Conservation (phyloP, 2,329 filamentous ascomycete species). For the Phialophora macrospora region DNA sequence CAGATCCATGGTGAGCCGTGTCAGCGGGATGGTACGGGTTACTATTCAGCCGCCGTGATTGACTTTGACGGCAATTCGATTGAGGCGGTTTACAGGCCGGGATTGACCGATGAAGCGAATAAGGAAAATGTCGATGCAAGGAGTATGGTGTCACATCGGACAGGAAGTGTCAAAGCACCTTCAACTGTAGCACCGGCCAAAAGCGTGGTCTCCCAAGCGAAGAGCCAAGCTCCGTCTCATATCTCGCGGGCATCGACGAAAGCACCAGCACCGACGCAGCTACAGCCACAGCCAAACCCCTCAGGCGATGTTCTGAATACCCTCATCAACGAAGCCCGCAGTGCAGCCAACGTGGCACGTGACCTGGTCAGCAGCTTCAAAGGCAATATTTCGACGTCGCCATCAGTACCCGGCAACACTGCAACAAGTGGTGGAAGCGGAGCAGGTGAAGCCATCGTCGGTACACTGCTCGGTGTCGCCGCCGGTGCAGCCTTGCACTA, state of each 20-base stretch:
- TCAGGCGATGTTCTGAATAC: constrained; percentile 44
- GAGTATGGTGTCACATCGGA: constrained; percentile 24
- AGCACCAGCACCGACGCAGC: constrained; percentile 6
- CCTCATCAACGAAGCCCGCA: constrained; percentile 49
- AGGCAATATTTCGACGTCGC: constrained; percentile 22
- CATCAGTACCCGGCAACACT: constrained; percentile 38
- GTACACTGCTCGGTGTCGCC: constrained; percentile 77
- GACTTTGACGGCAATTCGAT: constrained; percentile 86
- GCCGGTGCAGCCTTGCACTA: constrained; percentile 79
- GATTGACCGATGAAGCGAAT: constrained; percentile 63
- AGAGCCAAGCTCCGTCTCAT: constrained; percentile 4
- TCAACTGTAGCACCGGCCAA: constrained; percentile 23
- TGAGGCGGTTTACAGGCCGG: constrained; percentile 69
- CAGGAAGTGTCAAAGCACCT: constrained; percentile 24
- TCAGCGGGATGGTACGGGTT: constrained; percentile 58
- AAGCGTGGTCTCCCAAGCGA: constrained; percentile 22
- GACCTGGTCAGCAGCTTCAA: constrained; percentile 37
- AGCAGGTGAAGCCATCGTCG: constrained; percentile 69
- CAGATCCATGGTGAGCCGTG: constrained; percentile 63
- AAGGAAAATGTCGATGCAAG: constrained; percentile 45
- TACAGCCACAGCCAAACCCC: constrained; percentile 19
- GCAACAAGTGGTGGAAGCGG: constrained; percentile 40
- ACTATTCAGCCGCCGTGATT: constrained; percentile 68
- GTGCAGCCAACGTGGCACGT: constrained; percentile 38
- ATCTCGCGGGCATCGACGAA: constrained; percentile 1